These are phyloP conservation scores for Ogataea haglerorum DNA, from an alignment of 805 yeast genomes.

Conservation along the genomic window DNA sequence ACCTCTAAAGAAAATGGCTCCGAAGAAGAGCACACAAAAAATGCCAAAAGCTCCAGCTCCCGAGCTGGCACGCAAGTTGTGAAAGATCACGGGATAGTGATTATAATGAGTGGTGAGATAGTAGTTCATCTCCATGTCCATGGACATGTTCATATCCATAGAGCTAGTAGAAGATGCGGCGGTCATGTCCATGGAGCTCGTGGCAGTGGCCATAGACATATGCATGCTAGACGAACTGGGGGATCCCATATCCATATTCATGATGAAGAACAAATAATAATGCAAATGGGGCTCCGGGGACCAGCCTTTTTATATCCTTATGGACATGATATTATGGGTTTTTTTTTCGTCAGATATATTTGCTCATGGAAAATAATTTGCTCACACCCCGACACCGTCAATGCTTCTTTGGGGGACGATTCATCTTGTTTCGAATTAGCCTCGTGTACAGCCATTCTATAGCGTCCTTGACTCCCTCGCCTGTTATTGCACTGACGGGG, in stretches of 20 bases:
- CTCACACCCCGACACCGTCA: slow-evolving; percentile 26
- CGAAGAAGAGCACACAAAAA: slow-evolving; percentile 55
- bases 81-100: slow-evolving; percentile 62
- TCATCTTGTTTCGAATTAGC: slow-evolving; percentile 60
- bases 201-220: neutral
- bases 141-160: slow-evolving; percentile 19
- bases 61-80: slow-evolving; percentile 46
- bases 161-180: slow-evolving; percentile 13
- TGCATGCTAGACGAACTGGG: neutral
- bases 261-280: neutral
- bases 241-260: slow-evolving; percentile 3
- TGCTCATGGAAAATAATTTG: slow-evolving; percentile 8
- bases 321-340: neutral
- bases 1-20: slow-evolving; percentile 59
- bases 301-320: neutral
- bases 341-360: neutral
- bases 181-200: slow-evolving; percentile 19
- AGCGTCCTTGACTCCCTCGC: slow-evolving; percentile 82
- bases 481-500: slow-evolving; percentile 82
- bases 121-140: slow-evolving; percentile 43
- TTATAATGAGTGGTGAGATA: slow-evolving; percentile 49
- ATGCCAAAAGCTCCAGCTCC: slow-evolving; percentile 72
- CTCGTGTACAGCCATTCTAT: slow-evolving; percentile 84
- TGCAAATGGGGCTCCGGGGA: neutral
- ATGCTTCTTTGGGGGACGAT: slow-evolving; percentile 50